Evolutionary conservation across 1,284 basidiomycete genomes (phyloP), one percentile per base, ranked within the genome.

Genomic region (Ustilago hordei): DNA sequence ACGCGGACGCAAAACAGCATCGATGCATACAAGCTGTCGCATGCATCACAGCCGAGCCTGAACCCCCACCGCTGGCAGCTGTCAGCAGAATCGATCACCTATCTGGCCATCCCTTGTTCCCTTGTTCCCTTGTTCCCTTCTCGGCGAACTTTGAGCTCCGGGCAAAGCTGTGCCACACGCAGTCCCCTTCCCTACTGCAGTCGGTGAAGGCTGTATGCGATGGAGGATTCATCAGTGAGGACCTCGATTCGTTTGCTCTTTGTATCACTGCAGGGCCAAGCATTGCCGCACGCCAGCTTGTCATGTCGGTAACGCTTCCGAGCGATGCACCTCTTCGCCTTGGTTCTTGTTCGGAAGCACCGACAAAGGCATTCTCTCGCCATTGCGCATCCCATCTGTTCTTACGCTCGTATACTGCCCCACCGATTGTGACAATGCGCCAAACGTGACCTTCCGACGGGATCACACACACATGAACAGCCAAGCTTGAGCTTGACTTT

Each of bases 71-170:
- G 54, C 54, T 55, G 54, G 54, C 54, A 55, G 54, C 53, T 35
- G 53, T 34, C 38, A 34, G 43, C 43, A 19, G 36, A 38, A 55
- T 55, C 38, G 54, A 41, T 50, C 23, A 50, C 32, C 48, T 28
- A 8, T 31, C 8, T 50, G 48, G 23, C 55, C 55, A 48, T 58
- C 35, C 43, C 32, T 55, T 50, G 35, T 47, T 32, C 38, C 15
- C 32, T 55, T 50, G 35, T 47, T 32, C 38, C 15, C 23, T 3
- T 28, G 23, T 50, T 38, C 47, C 39, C 41, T 32, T 34, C 60
- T 65, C 63, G 63, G 63, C 63, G 41, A 65, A 65, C 63, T 65
- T 59, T 57, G 50, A 23, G 19, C 28, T 45, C 19, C 43, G 19
- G 56, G 11, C 3, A 45, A 19, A 45, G 43, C 43, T 15, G 43